Evolutionary conservation across 345 rosid species (phyloP).

Genomic region (Eucalyptus viminalis): DNA sequence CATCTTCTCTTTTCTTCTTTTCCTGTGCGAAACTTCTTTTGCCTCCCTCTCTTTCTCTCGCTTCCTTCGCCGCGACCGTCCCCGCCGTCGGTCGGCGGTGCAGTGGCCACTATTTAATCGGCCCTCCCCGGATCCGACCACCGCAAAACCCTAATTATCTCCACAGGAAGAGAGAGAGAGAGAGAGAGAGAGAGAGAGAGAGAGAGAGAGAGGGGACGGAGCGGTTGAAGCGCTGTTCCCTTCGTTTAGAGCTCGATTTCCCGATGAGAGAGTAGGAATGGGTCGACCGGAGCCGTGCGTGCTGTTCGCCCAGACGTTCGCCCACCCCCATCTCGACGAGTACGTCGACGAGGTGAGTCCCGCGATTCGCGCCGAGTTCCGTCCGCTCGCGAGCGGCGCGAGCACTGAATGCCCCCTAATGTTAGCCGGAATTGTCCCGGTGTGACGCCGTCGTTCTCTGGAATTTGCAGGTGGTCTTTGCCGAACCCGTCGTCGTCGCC

Average conservation of each 20-base stretch:
- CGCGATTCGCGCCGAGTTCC: not conserved
- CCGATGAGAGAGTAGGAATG: conserved; percentile 10
- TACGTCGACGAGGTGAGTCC: conserved; percentile 82
- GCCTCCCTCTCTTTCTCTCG: not conserved
- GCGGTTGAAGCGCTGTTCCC: not conserved
- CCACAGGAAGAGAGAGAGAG: not conserved
- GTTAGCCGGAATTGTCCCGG: not conserved
- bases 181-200: not conserved
- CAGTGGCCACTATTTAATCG: not conserved
- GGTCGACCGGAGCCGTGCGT: conserved; percentile 94
- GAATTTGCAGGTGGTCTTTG: conserved; percentile 61
- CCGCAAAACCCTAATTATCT: not conserved
- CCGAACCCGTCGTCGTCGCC: conserved; percentile 84
- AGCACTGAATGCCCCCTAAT: not conserved
- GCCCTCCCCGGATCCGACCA: not conserved
- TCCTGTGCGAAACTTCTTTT: not conserved
- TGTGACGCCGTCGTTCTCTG: not conserved
- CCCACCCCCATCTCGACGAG: conserved; percentile 90
- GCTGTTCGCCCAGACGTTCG: conserved; percentile 86
- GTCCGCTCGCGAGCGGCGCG: not conserved
- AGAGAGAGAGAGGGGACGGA: not conserved
- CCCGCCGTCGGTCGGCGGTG: not conserved
- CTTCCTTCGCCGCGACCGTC: not conserved
- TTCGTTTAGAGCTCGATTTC: not conserved
- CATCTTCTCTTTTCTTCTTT: not conserved